phyloP scores from a whole-genome alignment of 2,329 filamentous ascomycete genomes.

The Pseudogymnoascus verrucosus region DNA sequence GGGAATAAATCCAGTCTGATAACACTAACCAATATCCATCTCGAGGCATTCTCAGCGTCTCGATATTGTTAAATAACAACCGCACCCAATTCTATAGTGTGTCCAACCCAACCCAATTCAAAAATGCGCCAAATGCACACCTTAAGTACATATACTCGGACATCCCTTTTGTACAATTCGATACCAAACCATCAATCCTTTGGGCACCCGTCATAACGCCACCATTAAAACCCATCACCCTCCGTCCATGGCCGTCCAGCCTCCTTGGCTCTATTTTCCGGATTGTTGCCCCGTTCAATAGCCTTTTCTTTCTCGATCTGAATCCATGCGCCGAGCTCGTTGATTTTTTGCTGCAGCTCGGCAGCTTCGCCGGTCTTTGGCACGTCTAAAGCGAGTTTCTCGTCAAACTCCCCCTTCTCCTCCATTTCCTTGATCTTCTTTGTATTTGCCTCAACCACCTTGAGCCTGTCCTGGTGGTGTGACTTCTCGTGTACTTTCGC shows the following conservation, averaged over 20 bases:
- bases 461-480: not conserved
- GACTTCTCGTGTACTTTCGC: conserved; percentile 13
- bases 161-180: conserved; percentile 6
- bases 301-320: conserved; percentile 9
- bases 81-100: not conserved
- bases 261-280: conserved; percentile 11
- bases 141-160: not conserved
- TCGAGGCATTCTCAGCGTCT: not conserved
- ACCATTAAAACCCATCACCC: conserved; percentile 10
- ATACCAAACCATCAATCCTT: conserved; percentile 20
- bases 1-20: not conserved
- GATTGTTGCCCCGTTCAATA: not conserved
- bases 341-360: conserved; percentile 10
- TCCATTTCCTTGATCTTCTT: conserved; percentile 14
- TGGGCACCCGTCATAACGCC: not conserved
- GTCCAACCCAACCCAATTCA: conserved; percentile 7
- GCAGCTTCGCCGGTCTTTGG: not conserved
- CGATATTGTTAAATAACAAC: not conserved
- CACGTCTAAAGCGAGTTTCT: not conserved
- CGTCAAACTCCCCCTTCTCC: conserved; percentile 10
- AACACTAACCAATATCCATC: not conserved
- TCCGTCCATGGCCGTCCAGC: conserved; percentile 6
- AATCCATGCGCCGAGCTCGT: not conserved
- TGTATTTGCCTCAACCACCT: conserved; percentile 11
- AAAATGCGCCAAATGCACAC: conserved; percentile 3